A percentile compares a stretch with the other conserved stretches of the same genome.
Conservation (phyloP, 108 stramenopile genomes). For the Licmophora abbreviata region DNA sequence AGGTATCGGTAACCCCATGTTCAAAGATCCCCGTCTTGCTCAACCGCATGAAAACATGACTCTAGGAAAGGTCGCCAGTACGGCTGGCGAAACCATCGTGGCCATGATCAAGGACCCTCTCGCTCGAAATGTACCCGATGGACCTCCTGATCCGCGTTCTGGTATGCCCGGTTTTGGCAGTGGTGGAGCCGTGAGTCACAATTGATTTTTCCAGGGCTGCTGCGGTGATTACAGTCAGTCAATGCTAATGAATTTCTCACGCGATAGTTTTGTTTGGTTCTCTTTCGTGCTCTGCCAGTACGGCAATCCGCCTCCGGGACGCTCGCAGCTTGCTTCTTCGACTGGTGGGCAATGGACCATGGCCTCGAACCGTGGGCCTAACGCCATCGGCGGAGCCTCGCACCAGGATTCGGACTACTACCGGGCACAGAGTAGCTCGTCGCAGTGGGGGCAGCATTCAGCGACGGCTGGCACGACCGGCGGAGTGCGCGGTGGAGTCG, state of each 20-base stretch:
- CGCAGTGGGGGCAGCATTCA: too few species aligned
- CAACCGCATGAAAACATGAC: constrained; percentile 16
- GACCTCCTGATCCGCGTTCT: background rate
- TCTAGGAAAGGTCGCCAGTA: constrained; percentile 28
- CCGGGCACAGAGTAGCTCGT: too few species aligned
- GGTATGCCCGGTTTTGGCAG: background rate
- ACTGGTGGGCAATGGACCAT: constrained; percentile 87
- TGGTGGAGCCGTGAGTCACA: constrained; percentile 1
- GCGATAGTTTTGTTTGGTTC: background rate
- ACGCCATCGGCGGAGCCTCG: constrained; percentile 33
- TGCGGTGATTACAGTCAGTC: too few species aligned
- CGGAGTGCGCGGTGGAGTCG: constrained; percentile 37
- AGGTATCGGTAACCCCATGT: constrained; percentile 90
- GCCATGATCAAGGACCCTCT: constrained; percentile 87
- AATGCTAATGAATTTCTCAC: too few species aligned
- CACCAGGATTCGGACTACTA: constrained; percentile 10
- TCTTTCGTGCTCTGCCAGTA: constrained; percentile 20
- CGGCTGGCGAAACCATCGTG: constrained; percentile 57
- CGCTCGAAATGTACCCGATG: constrained; percentile 41
- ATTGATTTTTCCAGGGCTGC: background rate
- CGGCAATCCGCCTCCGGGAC: constrained; percentile 59
- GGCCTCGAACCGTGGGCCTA: constrained; percentile 80
- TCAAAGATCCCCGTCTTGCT: constrained; percentile 68
- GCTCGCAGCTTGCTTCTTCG: constrained; percentile 51
- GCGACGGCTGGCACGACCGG: constrained; percentile 4